Percentiles rank a stretch among this genome's conserved stretches.
phyloP scores from a whole-genome alignment of 2,329 filamentous ascomycete genomes.

The Diplodia intermedia region DNA sequence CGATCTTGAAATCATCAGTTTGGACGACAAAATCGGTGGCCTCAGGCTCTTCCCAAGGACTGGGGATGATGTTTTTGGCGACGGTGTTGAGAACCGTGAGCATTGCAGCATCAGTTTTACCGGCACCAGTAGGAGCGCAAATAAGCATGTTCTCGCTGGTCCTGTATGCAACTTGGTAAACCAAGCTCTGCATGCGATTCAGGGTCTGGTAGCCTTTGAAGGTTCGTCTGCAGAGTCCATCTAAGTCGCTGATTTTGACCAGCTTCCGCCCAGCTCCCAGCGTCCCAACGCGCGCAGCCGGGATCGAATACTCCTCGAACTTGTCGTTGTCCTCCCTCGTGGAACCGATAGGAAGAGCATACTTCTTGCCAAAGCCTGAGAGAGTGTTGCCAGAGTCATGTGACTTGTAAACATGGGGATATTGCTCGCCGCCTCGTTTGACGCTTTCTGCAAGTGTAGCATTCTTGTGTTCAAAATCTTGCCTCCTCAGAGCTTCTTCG shows the following conservation, averaged over 20 bases:
- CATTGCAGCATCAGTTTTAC: conserved; percentile 99
- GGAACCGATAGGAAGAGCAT: conserved; percentile 78
- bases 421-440: conserved; percentile 73
- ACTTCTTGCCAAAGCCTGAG: conserved; percentile 79
- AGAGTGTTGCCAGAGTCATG: conserved; percentile 87
- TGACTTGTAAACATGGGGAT: conserved; percentile 90
- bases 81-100: conserved; percentile 91
- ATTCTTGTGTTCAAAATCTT: conserved; percentile 84
- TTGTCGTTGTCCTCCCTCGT: conserved; percentile 72
- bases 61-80: conserved; percentile 82
- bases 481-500: conserved; percentile 75
- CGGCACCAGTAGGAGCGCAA: conserved; percentile 95
- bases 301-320: conserved; percentile 90
- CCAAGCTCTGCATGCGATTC: conserved; percentile 97
- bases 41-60: conserved; percentile 74
- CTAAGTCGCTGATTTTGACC: conserved; percentile 79
- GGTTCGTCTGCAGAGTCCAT: conserved; percentile 86
- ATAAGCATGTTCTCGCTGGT: conserved; percentile 99
- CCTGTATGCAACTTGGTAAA: conserved; percentile 93
- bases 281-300: conserved; percentile 78
- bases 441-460: conserved; percentile 73
- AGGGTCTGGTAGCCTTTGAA: conserved; percentile 93
- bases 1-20: conserved; percentile 92
- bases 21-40: conserved; percentile 83
- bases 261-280: conserved; percentile 76